Conservation (phyloP, 2,329 filamentous ascomycete genomes). For the Fusarium kyushuense region DNA sequence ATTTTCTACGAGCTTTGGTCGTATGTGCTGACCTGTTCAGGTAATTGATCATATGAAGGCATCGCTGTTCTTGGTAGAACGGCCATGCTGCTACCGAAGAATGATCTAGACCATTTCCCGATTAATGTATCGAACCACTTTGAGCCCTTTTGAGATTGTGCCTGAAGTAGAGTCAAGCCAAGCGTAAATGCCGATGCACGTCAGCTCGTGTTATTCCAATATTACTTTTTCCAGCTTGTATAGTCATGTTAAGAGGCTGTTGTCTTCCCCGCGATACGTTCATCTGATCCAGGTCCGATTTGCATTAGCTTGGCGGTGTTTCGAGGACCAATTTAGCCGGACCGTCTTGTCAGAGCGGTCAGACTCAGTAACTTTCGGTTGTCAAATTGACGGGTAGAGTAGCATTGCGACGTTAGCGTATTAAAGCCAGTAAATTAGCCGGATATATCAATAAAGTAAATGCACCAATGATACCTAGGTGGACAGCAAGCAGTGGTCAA, state of each 20-base stretch:
- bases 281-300: slow-evolving; percentile 1
- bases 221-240: background rate
- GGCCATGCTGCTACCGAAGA: background rate
- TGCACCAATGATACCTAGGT: slow-evolving; percentile 7
- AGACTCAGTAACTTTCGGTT: background rate
- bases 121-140: background rate
- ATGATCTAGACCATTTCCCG: background rate
- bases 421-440: background rate
- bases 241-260: background rate
- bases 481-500: background rate
- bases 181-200: background rate
- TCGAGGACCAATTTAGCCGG: slow-evolving; percentile 11
- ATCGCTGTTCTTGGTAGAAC: background rate
- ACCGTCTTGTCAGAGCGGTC: background rate
- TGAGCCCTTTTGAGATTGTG: background rate
- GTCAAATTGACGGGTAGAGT: background rate
- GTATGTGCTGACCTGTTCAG: slow-evolving; percentile 3
- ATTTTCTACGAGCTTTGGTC: slow-evolving; percentile 34
- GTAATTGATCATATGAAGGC: background rate
- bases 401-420: background rate
- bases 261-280: slow-evolving; percentile 13
- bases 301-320: slow-evolving; percentile 2
- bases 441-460: slow-evolving; percentile 8
- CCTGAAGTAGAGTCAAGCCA: background rate
- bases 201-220: background rate